Base-by-base conservation (phyloP, 306 rosid species). In the Medicago lupulina region DNA sequence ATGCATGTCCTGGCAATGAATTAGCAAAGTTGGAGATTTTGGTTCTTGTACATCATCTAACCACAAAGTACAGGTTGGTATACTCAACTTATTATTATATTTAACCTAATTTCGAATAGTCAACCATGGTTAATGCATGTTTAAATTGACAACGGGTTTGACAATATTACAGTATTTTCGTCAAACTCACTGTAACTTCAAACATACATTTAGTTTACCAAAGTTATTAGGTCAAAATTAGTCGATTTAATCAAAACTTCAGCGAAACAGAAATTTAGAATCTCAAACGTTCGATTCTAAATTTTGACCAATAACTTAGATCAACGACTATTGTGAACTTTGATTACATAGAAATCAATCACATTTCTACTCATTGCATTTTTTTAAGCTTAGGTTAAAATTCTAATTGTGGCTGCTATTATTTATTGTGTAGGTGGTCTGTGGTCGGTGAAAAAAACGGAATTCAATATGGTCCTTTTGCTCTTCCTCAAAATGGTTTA, bases 1-100 rank as follows among this genome's bases (percentile, higher is more conserved):
- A 92, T 85, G 85, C 98, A 16, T 95, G 98, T 57, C 98, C 98
- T 4, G 98, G 98, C 53, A 95, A 92, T 84, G 98, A 95, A 80
- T 72, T 95, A 38, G 98, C 98, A 25, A 95, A 92, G 83, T 78
- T 95, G 80, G 98, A 95, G 83, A 92, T 95, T 64, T 76, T 89
- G 73, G 92, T 95, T 73, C 77, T 95, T 66, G 82, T 95, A 16
- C 98, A 95, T 82, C 95, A 95, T 75, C 80, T 95, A 5, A 89
- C 89, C 82, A 92, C 97, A 49, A 90, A 92, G 65, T 92, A 86
- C 89, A 95, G 97, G 93, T 93, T 12, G 80, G 83, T 83, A 46
- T 51, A 46, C 70, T 1, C 0, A 31, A 67, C 55, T 67, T 60
- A 28, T 60, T 61, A 31, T 2, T 61, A 61, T 13, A 4, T 1